Evolutionary conservation across 169 alveolate species (phyloP).

Genomic region (Cryptosporidium xiaoi): DNA sequence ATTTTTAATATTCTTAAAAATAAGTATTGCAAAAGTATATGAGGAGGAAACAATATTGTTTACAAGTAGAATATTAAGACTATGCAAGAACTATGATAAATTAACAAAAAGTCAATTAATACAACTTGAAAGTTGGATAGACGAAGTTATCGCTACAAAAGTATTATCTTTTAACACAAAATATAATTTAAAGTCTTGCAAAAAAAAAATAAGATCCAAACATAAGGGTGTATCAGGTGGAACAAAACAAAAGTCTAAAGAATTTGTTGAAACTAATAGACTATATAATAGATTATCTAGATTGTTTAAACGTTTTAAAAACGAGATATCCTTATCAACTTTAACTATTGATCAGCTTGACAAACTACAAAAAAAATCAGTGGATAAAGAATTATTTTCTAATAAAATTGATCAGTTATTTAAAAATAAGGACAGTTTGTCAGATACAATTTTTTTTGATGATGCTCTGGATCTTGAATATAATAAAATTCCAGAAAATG

Average conservation of each 20-base stretch:
- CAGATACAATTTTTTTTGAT: neutral
- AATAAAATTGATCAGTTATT: neutral
- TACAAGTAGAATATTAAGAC: neutral
- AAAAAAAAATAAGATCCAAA: neutral
- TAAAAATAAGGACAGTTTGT: neutral
- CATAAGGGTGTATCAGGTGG: neutral
- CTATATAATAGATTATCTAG: conserved; percentile 1
- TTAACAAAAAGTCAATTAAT: conserved; percentile 11
- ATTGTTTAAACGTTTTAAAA: neutral
- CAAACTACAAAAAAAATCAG: conserved; percentile 5
- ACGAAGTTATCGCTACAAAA: conserved; percentile 12
- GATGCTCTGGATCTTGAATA: neutral
- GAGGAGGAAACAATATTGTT: neutral
- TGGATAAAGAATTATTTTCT: neutral
- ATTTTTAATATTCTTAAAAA: neutral
- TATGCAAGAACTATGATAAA: conserved; percentile 26
- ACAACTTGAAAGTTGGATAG: conserved; percentile 7
- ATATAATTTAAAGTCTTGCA: conserved; percentile 35
- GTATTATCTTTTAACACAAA: neutral
- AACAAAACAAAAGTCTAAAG: neutral
- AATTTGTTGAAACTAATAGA: neutral
- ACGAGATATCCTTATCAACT: neutral
- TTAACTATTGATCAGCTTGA: neutral
- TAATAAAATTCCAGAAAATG: neutral
- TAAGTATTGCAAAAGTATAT: neutral